Conservation (phyloP, 228 moss, liverwort and hornwort species). For the Sphagnum magellanicum region DNA sequence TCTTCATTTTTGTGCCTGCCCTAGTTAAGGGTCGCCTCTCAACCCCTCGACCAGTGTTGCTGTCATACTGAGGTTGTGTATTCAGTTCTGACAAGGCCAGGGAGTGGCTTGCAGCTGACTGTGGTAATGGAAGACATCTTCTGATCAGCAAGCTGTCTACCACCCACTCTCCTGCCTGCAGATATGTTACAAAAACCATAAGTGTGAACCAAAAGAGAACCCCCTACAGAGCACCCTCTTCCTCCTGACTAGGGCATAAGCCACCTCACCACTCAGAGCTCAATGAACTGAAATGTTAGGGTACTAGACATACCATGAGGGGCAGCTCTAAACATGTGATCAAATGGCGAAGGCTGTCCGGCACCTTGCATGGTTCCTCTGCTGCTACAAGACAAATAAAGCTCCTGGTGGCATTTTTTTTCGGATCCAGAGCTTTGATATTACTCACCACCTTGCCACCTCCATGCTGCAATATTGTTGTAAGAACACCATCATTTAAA, state of each 20-base stretch:
- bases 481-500: not conserved
- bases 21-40: not conserved
- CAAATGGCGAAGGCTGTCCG: constrained; percentile 12
- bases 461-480: constrained; percentile 17
- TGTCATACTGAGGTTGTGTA: not conserved
- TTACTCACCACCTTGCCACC: constrained; percentile 29
- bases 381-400: constrained; percentile 11
- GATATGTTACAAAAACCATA: not conserved
- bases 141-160: constrained; percentile 16
- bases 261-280: too few species aligned
- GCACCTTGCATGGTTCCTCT: constrained; percentile 18
- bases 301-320: constrained; percentile 14
- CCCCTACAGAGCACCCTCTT: too few species aligned
- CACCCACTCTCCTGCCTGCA: constrained; percentile 28
- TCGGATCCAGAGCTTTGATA: not conserved
- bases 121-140: constrained; percentile 11
- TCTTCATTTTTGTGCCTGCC: not conserved
- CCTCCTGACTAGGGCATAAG: too few species aligned
- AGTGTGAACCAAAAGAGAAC: too few species aligned
- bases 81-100: not conserved
- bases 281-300: too few species aligned
- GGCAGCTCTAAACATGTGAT: constrained; percentile 9
- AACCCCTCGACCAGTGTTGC: constrained; percentile 1
- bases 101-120: not conserved
- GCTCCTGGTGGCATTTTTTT: constrained; percentile 6